Conservation (phyloP, 805 yeast genomes). For the Saturnispora halmiae region DNA sequence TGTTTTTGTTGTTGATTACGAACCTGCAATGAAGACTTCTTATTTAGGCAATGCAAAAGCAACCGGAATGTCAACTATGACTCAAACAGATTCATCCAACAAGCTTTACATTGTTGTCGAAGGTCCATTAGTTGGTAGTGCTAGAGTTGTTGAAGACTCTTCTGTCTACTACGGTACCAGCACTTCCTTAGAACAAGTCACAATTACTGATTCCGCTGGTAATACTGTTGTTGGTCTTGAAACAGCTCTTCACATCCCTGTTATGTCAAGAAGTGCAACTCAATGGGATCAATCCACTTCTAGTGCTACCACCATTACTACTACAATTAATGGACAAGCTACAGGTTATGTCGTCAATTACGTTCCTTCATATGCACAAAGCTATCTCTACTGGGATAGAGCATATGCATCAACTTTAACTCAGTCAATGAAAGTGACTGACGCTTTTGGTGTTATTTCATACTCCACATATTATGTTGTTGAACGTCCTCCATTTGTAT, state of each 20-base stretch:
- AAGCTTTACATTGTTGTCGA: too few species aligned
- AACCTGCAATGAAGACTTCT: too few species aligned
- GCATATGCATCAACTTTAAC: conserved; percentile 6
- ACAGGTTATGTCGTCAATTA: conserved; percentile 4
- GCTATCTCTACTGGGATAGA: conserved; percentile 9
- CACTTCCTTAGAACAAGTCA: background rate
- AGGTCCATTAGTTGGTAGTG: too few species aligned
- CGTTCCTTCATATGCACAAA: conserved; percentile 8
- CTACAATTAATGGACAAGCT: background rate
- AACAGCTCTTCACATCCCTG: conserved; percentile 1
- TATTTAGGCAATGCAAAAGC: background rate
- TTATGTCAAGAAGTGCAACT: background rate
- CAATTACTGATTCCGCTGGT: background rate
- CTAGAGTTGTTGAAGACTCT: background rate
- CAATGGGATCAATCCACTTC: conserved; percentile 7
- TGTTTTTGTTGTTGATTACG: too few species aligned
- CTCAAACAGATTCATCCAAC: too few species aligned
- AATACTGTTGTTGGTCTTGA: background rate
- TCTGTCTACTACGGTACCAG: background rate
- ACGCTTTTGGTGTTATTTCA: conserved; percentile 5
- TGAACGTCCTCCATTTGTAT: conserved; percentile 3
- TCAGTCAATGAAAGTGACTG: background rate
- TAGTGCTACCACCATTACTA: background rate
- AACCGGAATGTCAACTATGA: background rate
- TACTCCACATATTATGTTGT: conserved; percentile 5